A percentile compares a stretch with the other conserved stretches of the same genome.
Evolutionary conservation across 768 basidiomycete genomes (phyloP).

Genomic region (Macrocybe gigantea): DNA sequence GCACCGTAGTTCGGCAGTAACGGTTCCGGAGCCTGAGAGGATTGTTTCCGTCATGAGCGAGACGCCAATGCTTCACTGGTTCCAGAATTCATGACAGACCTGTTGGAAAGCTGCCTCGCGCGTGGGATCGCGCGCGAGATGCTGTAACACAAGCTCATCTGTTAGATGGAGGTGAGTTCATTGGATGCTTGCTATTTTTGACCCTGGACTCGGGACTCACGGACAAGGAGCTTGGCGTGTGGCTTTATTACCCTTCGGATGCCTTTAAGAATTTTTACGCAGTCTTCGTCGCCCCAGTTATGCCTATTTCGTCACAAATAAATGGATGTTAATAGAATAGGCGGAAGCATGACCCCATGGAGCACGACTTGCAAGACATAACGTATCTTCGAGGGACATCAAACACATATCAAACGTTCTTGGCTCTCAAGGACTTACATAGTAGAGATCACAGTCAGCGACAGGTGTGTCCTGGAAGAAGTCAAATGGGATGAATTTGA

Average conservation of each 20-base stretch:
- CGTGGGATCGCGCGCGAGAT: too few species aligned
- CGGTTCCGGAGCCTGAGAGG: not conserved
- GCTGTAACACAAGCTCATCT: too few species aligned
- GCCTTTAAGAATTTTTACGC: slow-evolving; percentile 21
- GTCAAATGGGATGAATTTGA: slow-evolving; percentile 32
- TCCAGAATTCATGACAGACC: too few species aligned
- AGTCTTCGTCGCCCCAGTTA: slow-evolving; percentile 30
- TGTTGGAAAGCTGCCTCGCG: too few species aligned
- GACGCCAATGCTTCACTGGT: not conserved
- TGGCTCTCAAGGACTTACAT: slow-evolving; percentile 20
- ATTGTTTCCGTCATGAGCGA: not conserved
- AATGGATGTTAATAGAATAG: not conserved
- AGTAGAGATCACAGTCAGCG: slow-evolving; percentile 31
- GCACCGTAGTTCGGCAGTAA: not conserved
- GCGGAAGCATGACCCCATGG: not conserved
- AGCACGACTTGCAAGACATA: too few species aligned
- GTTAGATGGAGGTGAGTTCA: too few species aligned
- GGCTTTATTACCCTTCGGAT: slow-evolving; percentile 21
- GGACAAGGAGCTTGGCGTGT: slow-evolving; percentile 22
- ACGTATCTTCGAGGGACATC: not conserved
- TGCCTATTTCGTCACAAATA: slow-evolving; percentile 13
- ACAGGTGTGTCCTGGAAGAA: slow-evolving; percentile 33
- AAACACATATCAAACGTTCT: not conserved
- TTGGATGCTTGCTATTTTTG: too few species aligned
- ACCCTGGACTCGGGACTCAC: slow-evolving; percentile 11